Base-by-base conservation (phyloP, 306 rosid species). In the Citrullus colocynthis region DNA sequence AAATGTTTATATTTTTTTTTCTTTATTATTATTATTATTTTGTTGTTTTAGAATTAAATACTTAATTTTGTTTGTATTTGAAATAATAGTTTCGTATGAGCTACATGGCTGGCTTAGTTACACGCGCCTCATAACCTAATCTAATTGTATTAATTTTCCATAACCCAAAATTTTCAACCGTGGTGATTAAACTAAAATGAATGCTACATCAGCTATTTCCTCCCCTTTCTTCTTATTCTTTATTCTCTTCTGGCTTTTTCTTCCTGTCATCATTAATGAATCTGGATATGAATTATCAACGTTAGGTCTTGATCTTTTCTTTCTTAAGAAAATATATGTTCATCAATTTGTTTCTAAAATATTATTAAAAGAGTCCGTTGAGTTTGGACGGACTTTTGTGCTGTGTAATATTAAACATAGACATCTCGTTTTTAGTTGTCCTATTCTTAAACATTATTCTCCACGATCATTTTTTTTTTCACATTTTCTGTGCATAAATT, bases 151-250 rank as follows among this genome's bases (percentile, higher is more conserved):
- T 49, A 49, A 72, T 49, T n/a, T 24, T 72, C 7, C 7, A 15
- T 49, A 42, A 39, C 74, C 54, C 74, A n/a, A 42, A 48, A 1
- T 72, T 72, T 24, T 72, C 76, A 72, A 72, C 28, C 16, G 42
- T 49, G 42, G 59, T 48, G 59, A 48, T 72, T 48, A 72, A 72
- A 72, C n/a, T 30, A 72, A 7, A 72, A 48, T 72, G 28, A 72
- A 72, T 28, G 76, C 76, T 72, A 72, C 76, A 72, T 72, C 42
- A 72, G 24, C 59, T 72, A 28, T 69, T 44, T 41, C 11, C 34
- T 11, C 9, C 9, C 28, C 9, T 65, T 64, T 65, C 73, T 65
- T 44, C 55, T 20, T 44, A n/a, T 20, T 20, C 24, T 67, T 42
- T 67, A 0, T n/a, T 20, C 36, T 42, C 17, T 42, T 41, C 11